Percentiles rank a stretch among this genome's conserved stretches.
Evolutionary conservation across 192 early-diverging fungal species (phyloP).

Genomic region (Gamsiella multidivaricata): DNA sequence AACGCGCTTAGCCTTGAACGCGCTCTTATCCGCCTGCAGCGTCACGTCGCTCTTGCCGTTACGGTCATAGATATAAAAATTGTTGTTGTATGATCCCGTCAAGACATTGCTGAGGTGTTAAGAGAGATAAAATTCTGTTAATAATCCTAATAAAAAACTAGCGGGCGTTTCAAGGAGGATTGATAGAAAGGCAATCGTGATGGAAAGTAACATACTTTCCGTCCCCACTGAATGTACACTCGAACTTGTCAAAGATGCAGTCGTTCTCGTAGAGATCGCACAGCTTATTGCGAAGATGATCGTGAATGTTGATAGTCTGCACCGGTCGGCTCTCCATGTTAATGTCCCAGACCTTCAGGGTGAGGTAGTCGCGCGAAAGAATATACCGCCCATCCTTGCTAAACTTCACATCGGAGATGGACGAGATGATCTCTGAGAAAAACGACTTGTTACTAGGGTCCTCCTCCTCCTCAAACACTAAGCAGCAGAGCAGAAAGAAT

Average conservation of each 20-base stretch:
- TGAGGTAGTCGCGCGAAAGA: slow-evolving; percentile 96
- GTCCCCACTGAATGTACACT: slow-evolving; percentile 96
- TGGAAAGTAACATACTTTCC: slow-evolving; percentile 76
- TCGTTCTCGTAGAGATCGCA: slow-evolving; percentile 99
- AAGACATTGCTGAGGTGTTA: slow-evolving; percentile 80
- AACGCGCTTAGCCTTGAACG: slow-evolving; percentile 94
- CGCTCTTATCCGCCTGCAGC: slow-evolving; percentile 97
- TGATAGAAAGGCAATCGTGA: background rate
- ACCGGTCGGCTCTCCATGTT: slow-evolving; percentile 96
- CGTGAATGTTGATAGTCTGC: slow-evolving; percentile 96
- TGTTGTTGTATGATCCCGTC: slow-evolving; percentile 99
- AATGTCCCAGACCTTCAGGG: slow-evolving; percentile 99
- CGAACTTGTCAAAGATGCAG: slow-evolving; percentile 99
- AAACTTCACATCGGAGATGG: slow-evolving; percentile 97
- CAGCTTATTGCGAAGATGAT: slow-evolving; percentile 93
- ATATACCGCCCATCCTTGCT: slow-evolving; percentile 96
- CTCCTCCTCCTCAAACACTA: slow-evolving; percentile 94
- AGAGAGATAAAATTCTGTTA: background rate
- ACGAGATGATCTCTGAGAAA: slow-evolving; percentile 99
- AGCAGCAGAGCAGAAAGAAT: background rate
- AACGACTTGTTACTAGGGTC: slow-evolving; percentile 97
- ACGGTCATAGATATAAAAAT: slow-evolving; percentile 95
- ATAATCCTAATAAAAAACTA: background rate
- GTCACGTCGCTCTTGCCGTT: slow-evolving; percentile 83
- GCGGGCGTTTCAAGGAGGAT: no score